Base-by-base conservation (phyloP, 139 green algal genomes). In the Tetradesmus obliquus region DNA sequence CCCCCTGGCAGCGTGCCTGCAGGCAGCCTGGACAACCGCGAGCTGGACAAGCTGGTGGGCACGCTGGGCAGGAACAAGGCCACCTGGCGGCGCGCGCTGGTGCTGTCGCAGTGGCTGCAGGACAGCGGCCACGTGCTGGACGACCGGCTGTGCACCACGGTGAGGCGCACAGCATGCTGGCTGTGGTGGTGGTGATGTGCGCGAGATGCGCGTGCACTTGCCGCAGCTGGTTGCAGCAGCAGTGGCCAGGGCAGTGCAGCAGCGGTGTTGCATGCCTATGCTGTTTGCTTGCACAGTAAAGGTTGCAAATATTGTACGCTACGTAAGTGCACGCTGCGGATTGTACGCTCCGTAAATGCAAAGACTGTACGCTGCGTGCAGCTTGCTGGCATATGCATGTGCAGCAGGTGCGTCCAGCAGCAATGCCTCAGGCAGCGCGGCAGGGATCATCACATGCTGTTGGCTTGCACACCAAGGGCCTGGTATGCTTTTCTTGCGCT, bases 41-140 rank as follows among this genome's bases (percentile, higher is more conserved):
- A 97, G 93, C 94, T 98, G 72, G 97, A 99, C 93, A 98, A 97
- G 94, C 94, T 99, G 45, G 94, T 99, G 53, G 92, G 93, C 3
- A 90, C 92, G 0, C 88, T 98, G 79, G 96, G 95, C 5, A 93
- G 94, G 51, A 96, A 93, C 95, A 96, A 95, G 69, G 92, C 94
- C 55, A 99, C 97, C 15, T 98, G 97, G 96, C 94, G 97, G 57
- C 92, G 96, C 24, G 95, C 95, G 0, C 92, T 98, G 79, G 15
- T 96, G 87, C 90, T 98, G 83, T 95, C 95, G 69, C 95, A 97
- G 87, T 98, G 96, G 96, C 93, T 98, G 79, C 93, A 97, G 88
- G 93, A 93, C 53, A 91, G 84, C 10, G 95, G 95, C 5, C 96
- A 99, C 82, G 79, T 88, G 7, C 90, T 96, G 5, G 97, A 99